Evolutionary conservation across 768 basidiomycete genomes (phyloP).

Genomic region (Stropharia rugosoannulata): DNA sequence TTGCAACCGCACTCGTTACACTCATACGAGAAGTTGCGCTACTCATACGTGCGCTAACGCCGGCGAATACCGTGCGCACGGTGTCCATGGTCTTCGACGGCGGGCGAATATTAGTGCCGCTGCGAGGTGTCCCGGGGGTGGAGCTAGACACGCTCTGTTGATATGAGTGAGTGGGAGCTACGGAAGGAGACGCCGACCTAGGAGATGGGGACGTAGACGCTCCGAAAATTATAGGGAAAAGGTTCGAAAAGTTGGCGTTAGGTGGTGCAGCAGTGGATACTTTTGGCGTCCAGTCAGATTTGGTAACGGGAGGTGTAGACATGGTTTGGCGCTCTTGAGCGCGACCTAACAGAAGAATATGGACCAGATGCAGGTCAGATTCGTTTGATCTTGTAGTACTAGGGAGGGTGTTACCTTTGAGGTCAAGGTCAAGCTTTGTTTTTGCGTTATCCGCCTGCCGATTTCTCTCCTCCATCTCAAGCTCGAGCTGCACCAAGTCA

Average conservation of each 20-base stretch:
- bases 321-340: constrained; percentile 11
- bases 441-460: constrained; percentile 8
- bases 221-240: constrained; percentile 18
- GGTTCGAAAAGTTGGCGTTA: constrained; percentile 9
- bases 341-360: not conserved
- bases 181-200: constrained; percentile 9
- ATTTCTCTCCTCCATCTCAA: constrained; percentile 16
- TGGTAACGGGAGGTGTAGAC: constrained; percentile 9
- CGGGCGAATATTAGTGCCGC: constrained; percentile 15
- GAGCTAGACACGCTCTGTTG: not conserved
- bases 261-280: not conserved
- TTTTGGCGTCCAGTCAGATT: constrained; percentile 11
- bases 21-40: constrained; percentile 16
- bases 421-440: constrained; percentile 8
- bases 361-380: too few species aligned
- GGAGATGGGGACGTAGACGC: constrained; percentile 7
- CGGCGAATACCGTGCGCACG: constrained; percentile 21
- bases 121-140: constrained; percentile 12
- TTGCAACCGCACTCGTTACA: constrained; percentile 1
- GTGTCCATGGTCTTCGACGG: constrained; percentile 21
- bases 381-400: too few species aligned
- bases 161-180: not conserved
- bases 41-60: constrained; percentile 21
- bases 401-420: not conserved
- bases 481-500: constrained; percentile 16